Percentiles rank a stretch among this genome's conserved stretches.
Evolutionary conservation across 2,329 filamentous ascomycete species (phyloP).

Genomic region (Botrytis porri): DNA sequence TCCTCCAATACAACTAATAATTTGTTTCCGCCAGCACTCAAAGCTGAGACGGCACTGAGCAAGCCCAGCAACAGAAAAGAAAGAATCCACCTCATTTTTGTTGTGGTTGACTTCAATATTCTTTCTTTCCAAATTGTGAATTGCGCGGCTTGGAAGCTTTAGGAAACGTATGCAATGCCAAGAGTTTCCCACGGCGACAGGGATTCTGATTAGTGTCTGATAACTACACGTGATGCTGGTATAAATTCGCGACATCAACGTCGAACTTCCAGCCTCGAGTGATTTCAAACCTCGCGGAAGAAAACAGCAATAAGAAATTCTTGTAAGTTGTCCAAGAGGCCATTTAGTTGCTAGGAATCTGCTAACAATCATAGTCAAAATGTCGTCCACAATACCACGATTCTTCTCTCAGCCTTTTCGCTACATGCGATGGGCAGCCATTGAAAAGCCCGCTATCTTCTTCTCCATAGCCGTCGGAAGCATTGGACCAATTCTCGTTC

Average conservation of each 20-base stretch:
- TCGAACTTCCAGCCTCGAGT: conserved; percentile 17
- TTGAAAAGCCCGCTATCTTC: conserved; percentile 88
- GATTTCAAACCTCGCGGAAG: conserved; percentile 1
- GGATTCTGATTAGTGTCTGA: conserved; percentile 19
- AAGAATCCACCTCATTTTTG: conserved; percentile 65
- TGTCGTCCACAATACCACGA: conserved; percentile 62
- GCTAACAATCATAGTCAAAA: conserved; percentile 42
- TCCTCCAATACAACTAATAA: conserved; percentile 87
- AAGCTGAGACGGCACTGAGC: conserved; percentile 65
- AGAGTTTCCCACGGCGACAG: conserved; percentile 25
- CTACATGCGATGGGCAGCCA: conserved; percentile 84
- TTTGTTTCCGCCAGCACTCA: conserved; percentile 75
- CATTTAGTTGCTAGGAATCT: neutral
- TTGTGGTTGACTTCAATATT: conserved; percentile 28
- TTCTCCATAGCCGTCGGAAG: conserved; percentile 75
- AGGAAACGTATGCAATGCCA: conserved; percentile 40
- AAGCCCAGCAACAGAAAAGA: conserved; percentile 67
- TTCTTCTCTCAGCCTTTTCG: conserved; percentile 84
- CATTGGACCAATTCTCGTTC: conserved; percentile 67
- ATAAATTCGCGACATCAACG: conserved; percentile 24
- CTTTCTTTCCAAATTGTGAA: conserved; percentile 18
- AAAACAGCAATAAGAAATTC: neutral
- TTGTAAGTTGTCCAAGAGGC: neutral
- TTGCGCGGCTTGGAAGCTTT: conserved; percentile 35
- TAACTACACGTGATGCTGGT: conserved; percentile 25